These are phyloP conservation scores for Fusarium newnesense DNA, from an alignment of 2,329 filamentous ascomycete species.

Conservation along the genomic window DNA sequence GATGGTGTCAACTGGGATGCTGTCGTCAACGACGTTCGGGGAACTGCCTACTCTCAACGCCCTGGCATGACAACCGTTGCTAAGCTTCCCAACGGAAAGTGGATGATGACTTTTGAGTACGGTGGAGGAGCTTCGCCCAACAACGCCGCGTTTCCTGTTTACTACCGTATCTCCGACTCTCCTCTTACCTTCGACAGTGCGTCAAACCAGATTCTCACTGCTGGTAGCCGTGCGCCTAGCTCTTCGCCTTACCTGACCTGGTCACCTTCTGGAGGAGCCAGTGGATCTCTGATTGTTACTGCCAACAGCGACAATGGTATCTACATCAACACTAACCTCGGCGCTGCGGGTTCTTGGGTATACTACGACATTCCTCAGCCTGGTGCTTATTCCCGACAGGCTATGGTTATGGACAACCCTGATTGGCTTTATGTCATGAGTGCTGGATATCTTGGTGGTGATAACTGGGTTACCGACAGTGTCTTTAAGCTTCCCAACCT, in stretches of 20 bases:
- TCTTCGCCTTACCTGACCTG: constrained; percentile 18
- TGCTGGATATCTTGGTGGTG: not conserved
- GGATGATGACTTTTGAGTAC: constrained; percentile 28
- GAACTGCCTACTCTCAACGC: constrained; percentile 44
- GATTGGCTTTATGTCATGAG: constrained; percentile 12
- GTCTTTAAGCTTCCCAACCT: constrained; percentile 15
- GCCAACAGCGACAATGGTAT: constrained; percentile 2
- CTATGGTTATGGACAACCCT: constrained; percentile 13
- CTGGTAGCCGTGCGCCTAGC: not conserved
- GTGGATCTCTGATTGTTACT: constrained; percentile 9
- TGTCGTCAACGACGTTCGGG: constrained; percentile 67
- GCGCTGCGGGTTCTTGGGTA: constrained; percentile 8
- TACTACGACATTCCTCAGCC: constrained; percentile 17
- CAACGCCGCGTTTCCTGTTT: not conserved
- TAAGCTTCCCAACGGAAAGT: constrained; percentile 5
- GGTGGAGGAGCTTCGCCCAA: not conserved
- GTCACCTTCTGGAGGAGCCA: not conserved
- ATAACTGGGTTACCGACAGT: constrained; percentile 15
- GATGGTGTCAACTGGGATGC: constrained; percentile 71
- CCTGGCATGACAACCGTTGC: constrained; percentile 27
- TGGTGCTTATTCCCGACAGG: constrained; percentile 14
- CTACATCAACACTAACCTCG: constrained; percentile 15
- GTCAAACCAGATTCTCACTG: not conserved
- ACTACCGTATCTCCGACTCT: constrained; percentile 23
- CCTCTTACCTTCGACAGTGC: constrained; percentile 14